Evolutionary conservation across 495 filamentous ascomycete species (phyloP), one percentile per base, ranked within the genome.

Genomic region (Hypoxylon lenormandii): DNA sequence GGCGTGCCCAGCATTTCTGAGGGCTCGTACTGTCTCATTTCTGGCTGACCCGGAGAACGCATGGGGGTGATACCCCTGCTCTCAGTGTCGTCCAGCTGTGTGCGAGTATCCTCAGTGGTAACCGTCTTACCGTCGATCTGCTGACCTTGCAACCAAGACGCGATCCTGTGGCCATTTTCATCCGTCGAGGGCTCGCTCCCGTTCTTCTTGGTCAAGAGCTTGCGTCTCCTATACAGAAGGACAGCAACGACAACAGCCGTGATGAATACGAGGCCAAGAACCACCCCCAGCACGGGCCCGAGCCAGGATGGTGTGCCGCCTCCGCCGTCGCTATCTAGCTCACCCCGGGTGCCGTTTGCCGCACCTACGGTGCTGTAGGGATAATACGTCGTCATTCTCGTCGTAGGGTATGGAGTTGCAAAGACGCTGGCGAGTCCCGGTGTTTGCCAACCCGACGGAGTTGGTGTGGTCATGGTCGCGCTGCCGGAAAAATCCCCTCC

Each of bases 251-350:
- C 78, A 4, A 86, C 70, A 18, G 82, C 82, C 16, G 83, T 82
- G 16, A 91, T 59, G 51, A 88, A 79, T 30, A 90, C 72, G 1
- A 92, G 78, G 7, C 89, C 89, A 1, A 89, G 77, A 0, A 92
- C 82, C 4, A 89, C 87, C 4, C 89, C 90, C 15, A 93, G 80
- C 1, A 92, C 84, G 1, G 89, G 87, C 0, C 82, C 85, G 1
- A 90, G 80, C 79, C 86, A 92, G 0, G 72, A 74, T 4, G 89
- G 89, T 10, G 87, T 79, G 4, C 85, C 80, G 30, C 74, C 71
- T 3, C 64, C 52, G 13, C 58, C 58, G 15, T 53, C 23, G n/a
- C 18, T 26, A 6, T 55, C 4, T n/a, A 7, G 38, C 1, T 53
- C 10, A n/a, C 56, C 55, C 63, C 79, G 77, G 19, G 78, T 79